phyloP scores from a whole-genome alignment of 2,329 filamentous ascomycete genomes.

The Alternaria hordeiaustralica region DNA sequence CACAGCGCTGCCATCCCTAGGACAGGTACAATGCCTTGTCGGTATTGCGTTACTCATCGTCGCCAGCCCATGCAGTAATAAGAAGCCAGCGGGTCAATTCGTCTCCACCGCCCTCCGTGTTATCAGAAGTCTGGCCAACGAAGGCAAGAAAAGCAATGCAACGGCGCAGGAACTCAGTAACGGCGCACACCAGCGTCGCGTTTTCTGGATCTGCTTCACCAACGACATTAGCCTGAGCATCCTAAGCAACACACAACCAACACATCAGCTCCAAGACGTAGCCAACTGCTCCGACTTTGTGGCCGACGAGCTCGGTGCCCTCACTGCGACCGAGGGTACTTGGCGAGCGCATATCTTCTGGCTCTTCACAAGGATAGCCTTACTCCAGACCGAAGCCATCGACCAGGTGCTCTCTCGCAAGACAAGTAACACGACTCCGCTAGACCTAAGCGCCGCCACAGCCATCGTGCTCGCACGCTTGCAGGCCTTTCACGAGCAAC shows the following conservation, averaged over 20 bases:
- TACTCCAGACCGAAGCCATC: slow-evolving; percentile 33
- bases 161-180: slow-evolving; percentile 6
- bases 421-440: not conserved
- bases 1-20: slow-evolving; percentile 22
- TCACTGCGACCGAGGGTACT: slow-evolving; percentile 27
- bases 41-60: slow-evolving; percentile 25
- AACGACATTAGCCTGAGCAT: slow-evolving; percentile 25
- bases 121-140: slow-evolving; percentile 28
- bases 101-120: slow-evolving; percentile 32
- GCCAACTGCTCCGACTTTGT: slow-evolving; percentile 13
- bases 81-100: slow-evolving; percentile 20
- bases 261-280: slow-evolving; percentile 29
- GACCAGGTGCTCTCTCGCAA: slow-evolving; percentile 25
- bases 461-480: slow-evolving; percentile 16
- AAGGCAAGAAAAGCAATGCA: slow-evolving; percentile 10
- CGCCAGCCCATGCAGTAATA: slow-evolving; percentile 14
- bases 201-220: slow-evolving; percentile 36
- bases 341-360: slow-evolving; percentile 32
- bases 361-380: slow-evolving; percentile 23
- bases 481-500: slow-evolving; percentile 17
- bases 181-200: slow-evolving; percentile 26
- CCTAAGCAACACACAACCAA: slow-evolving; percentile 21
- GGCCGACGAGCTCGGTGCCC: slow-evolving; percentile 19
- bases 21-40: slow-evolving; percentile 32
- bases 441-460: slow-evolving; percentile 9